Evolutionary conservation across 495 filamentous ascomycete species (phyloP).

Genomic region (Aspergillus ostianus): DNA sequence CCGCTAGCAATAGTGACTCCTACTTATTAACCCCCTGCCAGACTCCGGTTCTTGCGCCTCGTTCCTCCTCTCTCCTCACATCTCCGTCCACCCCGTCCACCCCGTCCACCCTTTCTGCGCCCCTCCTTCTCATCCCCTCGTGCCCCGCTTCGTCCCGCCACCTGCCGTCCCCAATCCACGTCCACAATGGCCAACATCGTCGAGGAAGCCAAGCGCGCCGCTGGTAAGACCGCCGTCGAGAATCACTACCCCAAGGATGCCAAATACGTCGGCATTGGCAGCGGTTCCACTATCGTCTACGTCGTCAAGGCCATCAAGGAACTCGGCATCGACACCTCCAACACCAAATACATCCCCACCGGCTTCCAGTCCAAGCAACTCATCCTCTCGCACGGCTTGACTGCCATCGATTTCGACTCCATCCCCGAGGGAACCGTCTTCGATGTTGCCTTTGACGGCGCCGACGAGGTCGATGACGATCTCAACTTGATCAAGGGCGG

Average conservation of each 20-base stretch:
- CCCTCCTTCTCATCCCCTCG: conserved; percentile 8
- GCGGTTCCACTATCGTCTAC: conserved; percentile 89
- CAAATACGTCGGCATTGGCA: conserved; percentile 86
- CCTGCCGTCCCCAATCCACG: conserved; percentile 29
- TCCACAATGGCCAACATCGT: conserved; percentile 47
- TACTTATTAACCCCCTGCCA: conserved; percentile 13
- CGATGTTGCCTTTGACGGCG: conserved; percentile 91
- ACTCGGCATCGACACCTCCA: conserved; percentile 55
- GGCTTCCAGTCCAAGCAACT: conserved; percentile 85
- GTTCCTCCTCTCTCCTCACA: conserved; percentile 11
- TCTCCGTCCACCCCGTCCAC: conserved; percentile 14
- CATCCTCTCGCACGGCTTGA: conserved; percentile 73
- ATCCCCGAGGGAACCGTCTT: conserved; percentile 60
- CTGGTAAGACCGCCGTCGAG: conserved; percentile 77
- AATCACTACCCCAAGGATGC: conserved; percentile 76
- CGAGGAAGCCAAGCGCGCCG: conserved; percentile 81
- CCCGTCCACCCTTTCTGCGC: conserved; percentile 11
- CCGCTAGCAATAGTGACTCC: conserved; percentile 10
- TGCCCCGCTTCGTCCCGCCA: conserved; percentile 5
- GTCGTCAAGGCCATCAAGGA: conserved; percentile 91
- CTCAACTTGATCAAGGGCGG: conserved; percentile 98
- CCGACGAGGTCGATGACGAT: conserved; percentile 93
- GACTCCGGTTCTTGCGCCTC: conserved; percentile 16
- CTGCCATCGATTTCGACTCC: conserved; percentile 71
- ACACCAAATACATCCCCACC: conserved; percentile 83